These are phyloP conservation scores for Climacium dendroides DNA, from an alignment of 225 moss, liverwort and hornwort genomes.

Conservation along the genomic window DNA sequence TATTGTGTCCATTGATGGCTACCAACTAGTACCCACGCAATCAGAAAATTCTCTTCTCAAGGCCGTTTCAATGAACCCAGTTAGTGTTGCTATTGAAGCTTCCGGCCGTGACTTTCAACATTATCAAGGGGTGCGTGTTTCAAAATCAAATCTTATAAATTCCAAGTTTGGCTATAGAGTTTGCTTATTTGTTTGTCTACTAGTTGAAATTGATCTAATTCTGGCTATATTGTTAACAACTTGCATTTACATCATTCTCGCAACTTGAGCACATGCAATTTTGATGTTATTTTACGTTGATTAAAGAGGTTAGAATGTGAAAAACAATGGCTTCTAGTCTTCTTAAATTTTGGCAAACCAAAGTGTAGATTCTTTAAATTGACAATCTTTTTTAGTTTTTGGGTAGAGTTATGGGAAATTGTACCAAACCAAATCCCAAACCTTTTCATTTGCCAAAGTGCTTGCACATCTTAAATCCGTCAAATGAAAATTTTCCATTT, in stretches of 20 bases:
- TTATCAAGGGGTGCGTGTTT: not conserved
- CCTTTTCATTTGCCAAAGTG: not conserved
- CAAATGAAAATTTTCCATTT: not conserved
- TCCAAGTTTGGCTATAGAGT: not conserved
- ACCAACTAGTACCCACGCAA: not conserved
- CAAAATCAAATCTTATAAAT: not conserved
- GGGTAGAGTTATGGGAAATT: not conserved
- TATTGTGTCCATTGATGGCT: not conserved
- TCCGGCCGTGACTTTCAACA: slow-evolving; percentile 9
- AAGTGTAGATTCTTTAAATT: not conserved
- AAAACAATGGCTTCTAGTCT: not conserved
- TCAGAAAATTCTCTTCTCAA: not conserved
- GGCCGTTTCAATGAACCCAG: not conserved
- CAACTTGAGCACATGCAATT: rapidly evolving
- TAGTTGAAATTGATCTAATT: not conserved
- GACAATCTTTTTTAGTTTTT: not conserved
- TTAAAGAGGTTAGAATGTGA: not conserved
- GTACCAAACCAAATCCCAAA: not conserved
- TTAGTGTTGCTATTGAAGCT: slow-evolving; percentile 54
- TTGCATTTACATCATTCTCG: not conserved
- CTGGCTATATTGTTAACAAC: not conserved
- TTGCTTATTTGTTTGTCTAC: not conserved
- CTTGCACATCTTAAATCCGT: not conserved
- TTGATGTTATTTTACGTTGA: not conserved
- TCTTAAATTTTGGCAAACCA: not conserved